phyloP scores from a whole-genome alignment of 495 filamentous ascomycete species.

The Talaromyces adpressus region DNA sequence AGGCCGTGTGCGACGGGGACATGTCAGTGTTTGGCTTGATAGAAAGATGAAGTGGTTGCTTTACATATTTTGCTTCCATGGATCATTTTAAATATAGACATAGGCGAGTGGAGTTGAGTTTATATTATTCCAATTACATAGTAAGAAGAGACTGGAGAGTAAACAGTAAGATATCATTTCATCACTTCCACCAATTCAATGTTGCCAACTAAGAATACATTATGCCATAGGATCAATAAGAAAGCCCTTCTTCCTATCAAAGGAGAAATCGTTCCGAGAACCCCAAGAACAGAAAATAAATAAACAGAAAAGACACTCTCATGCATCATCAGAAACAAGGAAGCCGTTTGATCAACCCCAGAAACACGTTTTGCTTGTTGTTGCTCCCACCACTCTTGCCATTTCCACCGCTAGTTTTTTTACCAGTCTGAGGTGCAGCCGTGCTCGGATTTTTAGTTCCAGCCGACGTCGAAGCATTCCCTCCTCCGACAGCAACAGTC shows the following conservation, averaged over 20 bases:
- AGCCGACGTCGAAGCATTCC: conserved; percentile 2
- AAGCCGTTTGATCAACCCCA: not conserved
- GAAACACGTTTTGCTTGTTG: not conserved
- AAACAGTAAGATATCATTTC: not conserved
- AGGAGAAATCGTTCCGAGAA: not conserved
- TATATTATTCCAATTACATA: not conserved
- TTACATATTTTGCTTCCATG: not conserved
- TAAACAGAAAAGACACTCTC: not conserved
- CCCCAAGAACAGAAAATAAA: not conserved
- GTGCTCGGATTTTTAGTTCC: not conserved
- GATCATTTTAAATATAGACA: not conserved
- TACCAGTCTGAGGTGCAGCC: not conserved
- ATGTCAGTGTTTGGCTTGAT: conserved; percentile 3
- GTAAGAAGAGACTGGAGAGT: not conserved
- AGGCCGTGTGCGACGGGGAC: conserved; percentile 22
- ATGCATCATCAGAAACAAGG: not conserved
- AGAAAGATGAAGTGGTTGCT: not conserved
- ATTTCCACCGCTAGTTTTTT: not conserved
- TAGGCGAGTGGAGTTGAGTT: not conserved
- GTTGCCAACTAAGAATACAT: not conserved
- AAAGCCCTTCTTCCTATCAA: not conserved
- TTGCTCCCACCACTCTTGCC: not conserved
- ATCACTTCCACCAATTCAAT: not conserved
- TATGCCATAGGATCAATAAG: not conserved
- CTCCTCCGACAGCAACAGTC: conserved; percentile 57